Percentiles rank a stretch among this genome's conserved stretches.
phyloP scores from a whole-genome alignment of 2,329 filamentous ascomycete genomes.

The Phialophora expanda region DNA sequence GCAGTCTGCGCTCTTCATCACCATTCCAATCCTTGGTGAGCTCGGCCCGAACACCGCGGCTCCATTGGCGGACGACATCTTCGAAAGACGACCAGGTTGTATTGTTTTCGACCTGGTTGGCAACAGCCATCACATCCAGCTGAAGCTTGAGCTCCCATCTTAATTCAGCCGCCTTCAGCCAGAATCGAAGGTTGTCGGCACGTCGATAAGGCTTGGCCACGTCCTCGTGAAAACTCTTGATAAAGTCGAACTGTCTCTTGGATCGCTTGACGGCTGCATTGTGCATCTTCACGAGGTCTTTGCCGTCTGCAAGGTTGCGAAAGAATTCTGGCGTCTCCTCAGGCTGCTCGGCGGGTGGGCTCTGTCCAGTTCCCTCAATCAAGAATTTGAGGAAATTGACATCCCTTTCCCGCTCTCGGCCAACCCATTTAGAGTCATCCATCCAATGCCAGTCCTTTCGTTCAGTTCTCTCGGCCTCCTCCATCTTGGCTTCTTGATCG shows the following conservation, averaged over 20 bases:
- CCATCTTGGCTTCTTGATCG: constrained; percentile 74
- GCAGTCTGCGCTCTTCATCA: constrained; percentile 39
- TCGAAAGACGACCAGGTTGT: constrained; percentile 80
- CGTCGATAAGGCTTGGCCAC: constrained; percentile 92
- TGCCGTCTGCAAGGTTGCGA: constrained; percentile 73
- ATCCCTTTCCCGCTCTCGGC: constrained; percentile 74
- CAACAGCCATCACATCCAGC: constrained; percentile 85
- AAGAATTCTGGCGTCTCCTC: constrained; percentile 62
- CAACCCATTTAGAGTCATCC: constrained; percentile 68
- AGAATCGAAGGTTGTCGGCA: constrained; percentile 92
- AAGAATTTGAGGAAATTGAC: constrained; percentile 80
- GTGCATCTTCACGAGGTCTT: constrained; percentile 83
- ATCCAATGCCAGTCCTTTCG: constrained; percentile 81
- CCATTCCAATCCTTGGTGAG: constrained; percentile 73
- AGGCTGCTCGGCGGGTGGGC: constrained; percentile 21
- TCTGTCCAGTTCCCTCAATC: constrained; percentile 36
- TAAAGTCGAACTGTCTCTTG: constrained; percentile 82
- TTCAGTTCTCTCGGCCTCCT: constrained; percentile 73
- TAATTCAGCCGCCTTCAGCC: constrained; percentile 93
- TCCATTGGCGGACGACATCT: constrained; percentile 81
- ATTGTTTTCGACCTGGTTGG: constrained; percentile 67
- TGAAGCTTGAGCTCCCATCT: constrained; percentile 86
- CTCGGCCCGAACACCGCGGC: constrained; percentile 79
- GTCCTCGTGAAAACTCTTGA: constrained; percentile 88
- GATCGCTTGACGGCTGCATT: constrained; percentile 87